Conservation (phyloP, 2,329 filamentous ascomycete species). For the Penicillium sp. region DNA sequence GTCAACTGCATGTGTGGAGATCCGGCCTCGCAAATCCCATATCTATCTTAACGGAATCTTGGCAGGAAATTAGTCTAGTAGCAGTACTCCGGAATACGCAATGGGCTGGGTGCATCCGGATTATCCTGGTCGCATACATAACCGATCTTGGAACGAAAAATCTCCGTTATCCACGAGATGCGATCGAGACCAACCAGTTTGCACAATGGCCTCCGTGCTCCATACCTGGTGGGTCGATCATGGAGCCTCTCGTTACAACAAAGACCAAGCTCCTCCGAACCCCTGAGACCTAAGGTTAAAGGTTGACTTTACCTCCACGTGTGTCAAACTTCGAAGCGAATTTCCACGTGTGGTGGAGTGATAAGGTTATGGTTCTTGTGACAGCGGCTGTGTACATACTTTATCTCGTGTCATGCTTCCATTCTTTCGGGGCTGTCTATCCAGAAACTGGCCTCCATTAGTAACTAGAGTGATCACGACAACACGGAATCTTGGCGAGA, state of each 20-base stretch:
- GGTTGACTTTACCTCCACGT: constrained; percentile 1
- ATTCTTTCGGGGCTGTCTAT: background rate
- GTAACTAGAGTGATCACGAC: background rate
- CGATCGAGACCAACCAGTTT: background rate
- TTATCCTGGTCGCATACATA: background rate
- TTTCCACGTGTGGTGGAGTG: background rate
- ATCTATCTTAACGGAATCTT: background rate
- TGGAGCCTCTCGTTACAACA: no score
- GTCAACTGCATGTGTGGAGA: constrained; percentile 2
- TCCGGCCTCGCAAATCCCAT: background rate
- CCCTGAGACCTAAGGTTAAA: background rate
- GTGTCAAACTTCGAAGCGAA: background rate
- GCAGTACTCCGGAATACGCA: no score
- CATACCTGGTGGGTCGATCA: background rate
- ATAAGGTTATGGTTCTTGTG: no score
- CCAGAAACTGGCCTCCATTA: background rate
- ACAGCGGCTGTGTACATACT: background rate
- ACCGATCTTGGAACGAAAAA: constrained; percentile 4
- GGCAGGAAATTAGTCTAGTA: background rate
- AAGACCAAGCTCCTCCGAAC: background rate
- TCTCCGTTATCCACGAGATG: background rate
- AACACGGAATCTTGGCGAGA: no score
- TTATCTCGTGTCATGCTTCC: background rate
- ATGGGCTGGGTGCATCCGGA: background rate
- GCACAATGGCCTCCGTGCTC: background rate